Evolutionary conservation across 768 basidiomycete genomes (phyloP).

Genomic region (Candolleomyces eurysporus): DNA sequence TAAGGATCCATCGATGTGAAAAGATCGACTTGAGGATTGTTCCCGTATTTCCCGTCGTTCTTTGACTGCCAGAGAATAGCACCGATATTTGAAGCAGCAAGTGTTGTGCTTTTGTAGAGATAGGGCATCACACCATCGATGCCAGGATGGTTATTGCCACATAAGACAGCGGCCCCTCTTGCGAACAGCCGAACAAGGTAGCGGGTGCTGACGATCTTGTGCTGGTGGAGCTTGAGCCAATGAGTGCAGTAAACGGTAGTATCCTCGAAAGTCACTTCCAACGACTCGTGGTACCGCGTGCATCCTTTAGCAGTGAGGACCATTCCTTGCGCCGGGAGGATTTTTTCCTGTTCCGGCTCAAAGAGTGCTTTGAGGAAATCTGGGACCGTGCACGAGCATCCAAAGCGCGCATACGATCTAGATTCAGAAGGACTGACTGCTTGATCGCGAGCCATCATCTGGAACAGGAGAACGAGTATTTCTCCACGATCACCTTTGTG

Average conservation of each 20-base stretch:
- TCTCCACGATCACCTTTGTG: slow-evolving; percentile 23
- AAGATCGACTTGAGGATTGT: neutral
- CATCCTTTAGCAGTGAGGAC: neutral
- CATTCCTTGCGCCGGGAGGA: neutral
- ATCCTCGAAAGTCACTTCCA: neutral
- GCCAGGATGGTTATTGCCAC: neutral
- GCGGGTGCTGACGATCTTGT: neutral
- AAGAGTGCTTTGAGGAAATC: neutral
- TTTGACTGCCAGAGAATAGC: neutral
- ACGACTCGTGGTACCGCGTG: neutral
- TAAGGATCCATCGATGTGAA: neutral
- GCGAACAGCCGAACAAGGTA: neutral
- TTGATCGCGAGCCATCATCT: neutral
- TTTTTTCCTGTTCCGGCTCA: neutral
- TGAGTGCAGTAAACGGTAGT: neutral
- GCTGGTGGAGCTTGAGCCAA: neutral
- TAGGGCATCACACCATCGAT: neutral
- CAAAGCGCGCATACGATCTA: neutral
- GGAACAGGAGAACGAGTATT: neutral
- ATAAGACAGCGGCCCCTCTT: neutral
- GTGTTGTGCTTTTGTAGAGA: neutral
- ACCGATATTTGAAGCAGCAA: neutral
- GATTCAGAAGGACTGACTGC: neutral
- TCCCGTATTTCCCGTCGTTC: neutral
- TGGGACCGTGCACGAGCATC: neutral